These are phyloP conservation scores for Solanum bukasovii DNA, from an alignment of 257 asterid species.

Conservation along the genomic window DNA sequence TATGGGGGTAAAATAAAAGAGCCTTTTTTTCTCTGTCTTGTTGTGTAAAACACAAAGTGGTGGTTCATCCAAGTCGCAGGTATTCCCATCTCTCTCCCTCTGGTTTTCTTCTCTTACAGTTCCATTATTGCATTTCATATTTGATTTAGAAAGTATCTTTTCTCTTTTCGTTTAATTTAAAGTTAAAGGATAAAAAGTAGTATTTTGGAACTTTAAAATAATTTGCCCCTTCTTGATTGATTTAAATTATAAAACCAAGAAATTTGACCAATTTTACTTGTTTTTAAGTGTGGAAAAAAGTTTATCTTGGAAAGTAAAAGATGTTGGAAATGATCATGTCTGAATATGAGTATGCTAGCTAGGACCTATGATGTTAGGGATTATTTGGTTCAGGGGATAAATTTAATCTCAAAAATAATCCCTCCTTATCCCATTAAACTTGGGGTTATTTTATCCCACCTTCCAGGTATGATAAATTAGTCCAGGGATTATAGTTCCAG, in stretches of 20 bases:
- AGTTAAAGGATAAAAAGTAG: background rate
- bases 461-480: background rate
- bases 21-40: background rate
- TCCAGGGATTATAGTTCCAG: background rate
- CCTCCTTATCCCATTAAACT: background rate
- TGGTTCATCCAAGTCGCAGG: background rate
- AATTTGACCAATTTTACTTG: background rate
- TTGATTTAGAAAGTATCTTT: background rate
- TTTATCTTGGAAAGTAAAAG: background rate
- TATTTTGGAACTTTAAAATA: background rate
- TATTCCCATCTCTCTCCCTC: background rate
- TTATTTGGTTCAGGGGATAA: no score
- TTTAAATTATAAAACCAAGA: background rate
- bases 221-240: background rate
- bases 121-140: background rate
- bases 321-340: background rate
- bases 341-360: background rate
- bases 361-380: background rate
- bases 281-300: background rate
- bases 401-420: background rate
- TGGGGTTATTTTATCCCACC: background rate
- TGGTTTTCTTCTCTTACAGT: background rate
- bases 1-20: background rate
- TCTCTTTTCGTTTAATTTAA: background rate
- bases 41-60: no score